A percentile compares a stretch with the other conserved stretches of the same genome.
These are phyloP conservation scores for Skeletonema potamos DNA, from an alignment of 108 stramenopile genomes.

Conservation along the genomic window DNA sequence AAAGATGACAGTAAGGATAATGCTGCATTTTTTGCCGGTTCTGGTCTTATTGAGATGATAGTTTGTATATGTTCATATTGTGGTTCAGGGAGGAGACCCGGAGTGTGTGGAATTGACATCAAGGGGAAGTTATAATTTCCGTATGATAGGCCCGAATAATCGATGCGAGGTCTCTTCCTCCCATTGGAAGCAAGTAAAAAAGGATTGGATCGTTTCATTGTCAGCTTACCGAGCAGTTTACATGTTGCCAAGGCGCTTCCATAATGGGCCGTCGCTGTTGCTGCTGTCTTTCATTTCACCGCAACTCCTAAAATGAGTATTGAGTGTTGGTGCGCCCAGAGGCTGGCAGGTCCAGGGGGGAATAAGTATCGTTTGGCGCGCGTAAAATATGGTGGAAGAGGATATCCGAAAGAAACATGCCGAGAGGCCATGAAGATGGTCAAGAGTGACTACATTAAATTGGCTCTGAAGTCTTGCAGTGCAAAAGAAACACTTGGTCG, in stretches of 20 bases:
- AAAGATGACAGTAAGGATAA: not conserved
- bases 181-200: not conserved
- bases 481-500: not conserved
- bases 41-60: not conserved
- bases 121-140: not conserved
- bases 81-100: not conserved
- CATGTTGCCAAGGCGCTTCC: too few species aligned
- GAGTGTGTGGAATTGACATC: not conserved
- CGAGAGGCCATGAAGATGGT: not conserved
- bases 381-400: too few species aligned
- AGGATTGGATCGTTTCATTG: not conserved
- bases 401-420: not conserved
- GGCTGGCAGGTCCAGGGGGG: too few species aligned
- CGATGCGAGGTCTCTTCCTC: not conserved
- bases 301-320: too few species aligned
- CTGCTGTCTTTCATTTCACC: too few species aligned
- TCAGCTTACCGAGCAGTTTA: too few species aligned
- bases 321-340: too few species aligned
- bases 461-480: not conserved
- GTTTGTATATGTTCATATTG: not conserved
- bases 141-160: not conserved
- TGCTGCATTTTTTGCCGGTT: not conserved
- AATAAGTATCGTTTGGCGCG: too few species aligned
- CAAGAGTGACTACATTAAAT: not conserved
- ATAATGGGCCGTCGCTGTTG: too few species aligned